Percentiles rank a stretch among this genome's conserved stretches.
Conservation (phyloP, 441 rosid genomes). For the Populus hybrid region DNA sequence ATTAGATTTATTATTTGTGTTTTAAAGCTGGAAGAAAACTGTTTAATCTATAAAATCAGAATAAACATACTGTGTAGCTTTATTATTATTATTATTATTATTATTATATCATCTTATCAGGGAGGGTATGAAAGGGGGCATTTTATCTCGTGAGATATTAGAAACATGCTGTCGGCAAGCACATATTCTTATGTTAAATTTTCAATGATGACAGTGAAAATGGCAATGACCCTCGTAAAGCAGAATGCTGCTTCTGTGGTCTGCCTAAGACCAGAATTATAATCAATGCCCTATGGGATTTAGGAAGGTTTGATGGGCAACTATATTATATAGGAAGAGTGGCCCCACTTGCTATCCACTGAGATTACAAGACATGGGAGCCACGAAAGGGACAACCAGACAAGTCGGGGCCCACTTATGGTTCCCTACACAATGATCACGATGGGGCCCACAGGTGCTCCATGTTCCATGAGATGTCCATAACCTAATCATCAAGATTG, state of each 20-base stretch:
- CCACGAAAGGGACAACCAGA: slow-evolving; percentile 32
- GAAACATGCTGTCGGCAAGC: slow-evolving; percentile 24
- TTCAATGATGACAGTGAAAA: not conserved
- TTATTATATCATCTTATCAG: no score
- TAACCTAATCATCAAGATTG: slow-evolving; percentile 18
- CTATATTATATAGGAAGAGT: not conserved
- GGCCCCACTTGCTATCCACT: slow-evolving; percentile 33
- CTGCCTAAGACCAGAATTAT: not conserved
- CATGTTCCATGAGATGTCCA: slow-evolving; percentile 32
- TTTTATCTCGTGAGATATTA: not conserved
- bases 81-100: no score
- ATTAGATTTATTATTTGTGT: not conserved
- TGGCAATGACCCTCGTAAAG: not conserved
- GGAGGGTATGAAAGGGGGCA: no score
- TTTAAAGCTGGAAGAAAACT: not conserved
- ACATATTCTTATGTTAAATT: not conserved
- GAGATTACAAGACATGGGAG: slow-evolving; percentile 21
- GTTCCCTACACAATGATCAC: slow-evolving; percentile 55
- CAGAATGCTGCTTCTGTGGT: not conserved
- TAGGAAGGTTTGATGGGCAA: not conserved
- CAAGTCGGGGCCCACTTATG: slow-evolving; percentile 36
- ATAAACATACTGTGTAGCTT: not conserved
- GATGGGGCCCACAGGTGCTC: slow-evolving; percentile 33
- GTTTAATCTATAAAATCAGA: no score
- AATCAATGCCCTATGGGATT: not conserved